These are phyloP conservation scores for Phialophora expanda DNA, from an alignment of 2,329 filamentous ascomycete genomes.

Conservation along the genomic window DNA sequence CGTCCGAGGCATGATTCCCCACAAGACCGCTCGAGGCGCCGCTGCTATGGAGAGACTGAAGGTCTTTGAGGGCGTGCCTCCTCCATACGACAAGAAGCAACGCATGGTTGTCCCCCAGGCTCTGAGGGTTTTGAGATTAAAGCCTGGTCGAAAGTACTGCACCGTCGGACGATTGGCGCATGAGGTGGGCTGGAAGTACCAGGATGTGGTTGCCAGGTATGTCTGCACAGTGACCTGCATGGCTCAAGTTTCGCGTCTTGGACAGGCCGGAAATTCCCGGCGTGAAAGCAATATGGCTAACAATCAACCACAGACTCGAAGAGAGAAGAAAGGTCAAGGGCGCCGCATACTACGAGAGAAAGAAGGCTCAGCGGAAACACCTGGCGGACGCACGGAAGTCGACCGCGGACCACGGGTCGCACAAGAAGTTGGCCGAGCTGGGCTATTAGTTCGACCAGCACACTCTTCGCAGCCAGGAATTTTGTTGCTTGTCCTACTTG, in stretches of 20 bases:
- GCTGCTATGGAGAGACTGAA: slow-evolving; percentile 98
- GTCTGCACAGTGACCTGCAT: slow-evolving; percentile 50
- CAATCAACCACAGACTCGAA: slow-evolving; percentile 73
- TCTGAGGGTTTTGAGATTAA: slow-evolving; percentile 91
- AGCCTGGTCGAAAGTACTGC: slow-evolving; percentile 99
- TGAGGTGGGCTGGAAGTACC: slow-evolving; percentile 99
- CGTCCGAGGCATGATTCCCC: slow-evolving; percentile 99
- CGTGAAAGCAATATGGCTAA: slow-evolving; percentile 1
- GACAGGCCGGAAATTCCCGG: slow-evolving; percentile 2
- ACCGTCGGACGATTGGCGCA: slow-evolving; percentile 96
- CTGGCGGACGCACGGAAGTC: slow-evolving; percentile 91
- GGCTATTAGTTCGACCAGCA: slow-evolving; percentile 73
- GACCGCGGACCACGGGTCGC: slow-evolving; percentile 83
- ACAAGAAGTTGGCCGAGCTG: slow-evolving; percentile 83
- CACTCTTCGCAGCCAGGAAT: slow-evolving; percentile 37
- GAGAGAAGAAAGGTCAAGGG: slow-evolving; percentile 99
- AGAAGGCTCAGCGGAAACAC: slow-evolving; percentile 94
- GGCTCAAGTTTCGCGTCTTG: not conserved
- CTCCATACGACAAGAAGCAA: slow-evolving; percentile 99
- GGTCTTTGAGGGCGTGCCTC: slow-evolving; percentile 99
- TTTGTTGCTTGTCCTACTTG: slow-evolving; percentile 13
- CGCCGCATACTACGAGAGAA: slow-evolving; percentile 99
- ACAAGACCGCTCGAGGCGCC: slow-evolving; percentile 98
- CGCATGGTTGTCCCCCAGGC: slow-evolving; percentile 99
- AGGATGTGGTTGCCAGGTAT: slow-evolving; percentile 97